phyloP scores from a whole-genome alignment of 2,329 filamentous ascomycete species.

The Hypoxylon sp. region DNA sequence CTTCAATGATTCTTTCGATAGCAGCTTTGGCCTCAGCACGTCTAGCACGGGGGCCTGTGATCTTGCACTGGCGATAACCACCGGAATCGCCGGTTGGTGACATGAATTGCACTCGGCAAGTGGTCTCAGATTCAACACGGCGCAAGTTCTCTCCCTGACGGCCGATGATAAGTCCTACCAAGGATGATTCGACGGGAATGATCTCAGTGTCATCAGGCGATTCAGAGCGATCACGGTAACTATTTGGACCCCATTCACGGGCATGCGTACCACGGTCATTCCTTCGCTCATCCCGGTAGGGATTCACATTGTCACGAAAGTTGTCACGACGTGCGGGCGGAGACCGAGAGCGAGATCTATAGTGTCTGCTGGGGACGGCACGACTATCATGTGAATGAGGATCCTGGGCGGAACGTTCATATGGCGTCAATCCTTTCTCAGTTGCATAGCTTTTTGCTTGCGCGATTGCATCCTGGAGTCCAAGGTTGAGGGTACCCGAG shows the following conservation, averaged over 20 bases:
- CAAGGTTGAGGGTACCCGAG: constrained; percentile 83
- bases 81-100: constrained; percentile 76
- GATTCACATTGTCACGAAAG: constrained; percentile 79
- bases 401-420: constrained; percentile 64
- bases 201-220: constrained; percentile 82
- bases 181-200: constrained; percentile 84
- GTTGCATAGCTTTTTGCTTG: constrained; percentile 84
- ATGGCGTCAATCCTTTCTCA: constrained; percentile 75
- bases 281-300: constrained; percentile 86
- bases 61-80: constrained; percentile 83
- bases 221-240: constrained; percentile 79
- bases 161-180: constrained; percentile 91
- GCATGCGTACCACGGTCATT: constrained; percentile 66
- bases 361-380: constrained; percentile 62
- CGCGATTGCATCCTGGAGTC: constrained; percentile 84
- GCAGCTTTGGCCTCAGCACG: constrained; percentile 81
- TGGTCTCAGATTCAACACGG: constrained; percentile 83
- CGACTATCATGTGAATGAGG: constrained; percentile 53
- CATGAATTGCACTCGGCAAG: constrained; percentile 87
- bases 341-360: constrained; percentile 77
- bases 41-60: constrained; percentile 75
- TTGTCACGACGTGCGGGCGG: constrained; percentile 72
- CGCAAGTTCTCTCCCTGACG: constrained; percentile 88
- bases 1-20: constrained; percentile 88
- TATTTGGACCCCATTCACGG: constrained; percentile 69